phyloP scores from a whole-genome alignment of 129 eudicot genomes.

The Artemisia annua region DNA sequence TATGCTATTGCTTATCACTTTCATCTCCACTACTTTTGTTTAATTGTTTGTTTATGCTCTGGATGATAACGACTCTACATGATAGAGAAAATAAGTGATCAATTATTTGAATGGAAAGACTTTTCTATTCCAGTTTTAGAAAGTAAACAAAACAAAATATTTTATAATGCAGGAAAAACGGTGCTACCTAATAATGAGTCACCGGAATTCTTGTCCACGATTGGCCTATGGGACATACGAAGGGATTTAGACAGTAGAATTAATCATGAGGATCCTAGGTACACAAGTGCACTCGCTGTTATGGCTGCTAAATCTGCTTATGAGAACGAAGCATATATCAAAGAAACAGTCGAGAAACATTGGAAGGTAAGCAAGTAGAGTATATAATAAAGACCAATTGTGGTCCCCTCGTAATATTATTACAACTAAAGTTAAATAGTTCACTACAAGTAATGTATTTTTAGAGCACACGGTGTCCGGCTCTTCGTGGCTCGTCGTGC shows the following conservation, averaged over 20 bases:
- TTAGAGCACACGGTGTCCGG: too few species aligned
- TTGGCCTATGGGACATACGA: conserved; percentile 39
- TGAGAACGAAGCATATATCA: too few species aligned
- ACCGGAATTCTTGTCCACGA: conserved; percentile 25
- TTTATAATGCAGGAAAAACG: conserved; percentile 30
- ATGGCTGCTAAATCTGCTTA: conserved; percentile 77
- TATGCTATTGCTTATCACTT: neutral
- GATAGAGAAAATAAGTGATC: neutral
- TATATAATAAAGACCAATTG: neutral
- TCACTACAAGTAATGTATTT: too few species aligned
- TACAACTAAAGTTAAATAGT: too few species aligned
- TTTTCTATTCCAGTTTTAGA: too few species aligned
- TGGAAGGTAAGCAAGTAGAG: conserved; percentile 66
- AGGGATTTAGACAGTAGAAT: conserved; percentile 43
- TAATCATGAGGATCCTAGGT: conserved; percentile 50
- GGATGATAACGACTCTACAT: neutral
- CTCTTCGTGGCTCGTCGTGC: too few species aligned
- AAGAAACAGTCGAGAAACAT: conserved; percentile 44
- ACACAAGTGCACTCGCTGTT: conserved; percentile 44
- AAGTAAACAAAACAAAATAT: too few species aligned
- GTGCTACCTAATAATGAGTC: conserved; percentile 36
- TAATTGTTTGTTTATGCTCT: too few species aligned
- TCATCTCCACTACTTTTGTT: neutral
- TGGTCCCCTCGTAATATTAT: neutral
- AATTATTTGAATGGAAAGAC: neutral